These are phyloP conservation scores for Murraya koenigii DNA, from an alignment of 345 rosid species.

Conservation along the genomic window DNA sequence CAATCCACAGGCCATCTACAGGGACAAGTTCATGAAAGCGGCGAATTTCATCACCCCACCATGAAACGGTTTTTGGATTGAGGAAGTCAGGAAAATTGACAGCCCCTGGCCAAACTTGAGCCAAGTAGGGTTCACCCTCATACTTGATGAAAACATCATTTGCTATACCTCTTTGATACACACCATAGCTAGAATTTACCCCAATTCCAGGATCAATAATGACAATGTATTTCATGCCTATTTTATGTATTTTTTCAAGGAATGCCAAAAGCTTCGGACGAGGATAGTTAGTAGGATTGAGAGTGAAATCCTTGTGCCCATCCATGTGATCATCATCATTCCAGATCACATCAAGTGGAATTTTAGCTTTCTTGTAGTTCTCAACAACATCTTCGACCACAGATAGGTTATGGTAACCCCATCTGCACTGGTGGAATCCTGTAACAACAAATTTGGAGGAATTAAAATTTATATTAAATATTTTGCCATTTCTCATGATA, in stretches of 20 bases:
- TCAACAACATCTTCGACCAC: slow-evolving; percentile 94
- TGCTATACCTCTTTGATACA: slow-evolving; percentile 71
- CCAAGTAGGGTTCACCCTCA: slow-evolving; percentile 74
- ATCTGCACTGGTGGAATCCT: slow-evolving; percentile 98
- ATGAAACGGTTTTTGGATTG: slow-evolving; percentile 79
- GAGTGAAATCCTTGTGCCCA: slow-evolving; percentile 86
- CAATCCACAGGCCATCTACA: slow-evolving; percentile 90
- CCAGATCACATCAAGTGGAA: slow-evolving; percentile 96
- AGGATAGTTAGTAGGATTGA: slow-evolving; percentile 59
- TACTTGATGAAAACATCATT: slow-evolving; percentile 91
- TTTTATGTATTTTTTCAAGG: slow-evolving; percentile 73
- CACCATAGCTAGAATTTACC: slow-evolving; percentile 78
- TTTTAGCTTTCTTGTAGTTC: slow-evolving; percentile 73
- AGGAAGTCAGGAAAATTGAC: slow-evolving; percentile 96
- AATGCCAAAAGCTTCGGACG: slow-evolving; percentile 79
- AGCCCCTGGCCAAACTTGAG: slow-evolving; percentile 99
- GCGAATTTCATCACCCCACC: slow-evolving; percentile 94
- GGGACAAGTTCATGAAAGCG: slow-evolving; percentile 91
- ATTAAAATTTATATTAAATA: background rate
- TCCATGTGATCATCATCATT: slow-evolving; percentile 99
- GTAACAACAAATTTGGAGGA: slow-evolving; percentile 19
- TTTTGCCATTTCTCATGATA: background rate
- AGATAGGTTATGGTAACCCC: slow-evolving; percentile 96
- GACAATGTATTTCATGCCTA: slow-evolving; percentile 92
- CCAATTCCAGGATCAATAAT: slow-evolving; percentile 76